These are phyloP conservation scores for Arabidopsis suecica DNA, from an alignment of 345 rosid genomes.

Conservation along the genomic window DNA sequence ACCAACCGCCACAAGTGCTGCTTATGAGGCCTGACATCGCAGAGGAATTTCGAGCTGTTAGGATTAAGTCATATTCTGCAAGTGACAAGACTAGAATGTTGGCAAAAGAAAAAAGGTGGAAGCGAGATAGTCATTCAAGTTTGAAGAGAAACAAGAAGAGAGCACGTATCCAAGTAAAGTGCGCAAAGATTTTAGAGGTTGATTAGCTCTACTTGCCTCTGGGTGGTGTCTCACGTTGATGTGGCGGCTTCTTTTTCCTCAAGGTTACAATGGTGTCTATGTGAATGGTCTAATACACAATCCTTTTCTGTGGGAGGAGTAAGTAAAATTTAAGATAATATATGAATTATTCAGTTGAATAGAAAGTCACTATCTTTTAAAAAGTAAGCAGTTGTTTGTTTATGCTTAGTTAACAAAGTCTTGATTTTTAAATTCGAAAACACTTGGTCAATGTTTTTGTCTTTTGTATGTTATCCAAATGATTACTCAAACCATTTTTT, in stretches of 20 bases:
- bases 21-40: slow-evolving; percentile 37
- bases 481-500: background rate
- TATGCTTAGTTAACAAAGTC: slow-evolving; percentile 10
- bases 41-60: slow-evolving; percentile 30
- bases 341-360: background rate
- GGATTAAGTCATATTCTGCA: slow-evolving; percentile 37
- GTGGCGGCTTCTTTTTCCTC: background rate
- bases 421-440: background rate
- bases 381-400: slow-evolving; percentile 12
- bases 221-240: background rate
- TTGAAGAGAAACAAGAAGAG: slow-evolving; percentile 34
- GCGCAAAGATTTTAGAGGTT: slow-evolving; percentile 28
- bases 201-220: slow-evolving; percentile 19
- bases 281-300: slow-evolving; percentile 1
- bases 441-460: slow-evolving; percentile 4
- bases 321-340: background rate
- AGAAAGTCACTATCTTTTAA: slow-evolving; percentile 4
- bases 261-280: slow-evolving; percentile 6
- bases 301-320: background rate
- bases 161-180: slow-evolving; percentile 32
- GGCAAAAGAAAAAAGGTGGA: slow-evolving; percentile 39
- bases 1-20: slow-evolving; percentile 43
- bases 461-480: slow-evolving; percentile 7
- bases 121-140: slow-evolving; percentile 22
- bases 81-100: slow-evolving; percentile 25